phyloP scores from a whole-genome alignment of 2,329 filamentous ascomycete species.

The Colletotrichum gigasporum region DNA sequence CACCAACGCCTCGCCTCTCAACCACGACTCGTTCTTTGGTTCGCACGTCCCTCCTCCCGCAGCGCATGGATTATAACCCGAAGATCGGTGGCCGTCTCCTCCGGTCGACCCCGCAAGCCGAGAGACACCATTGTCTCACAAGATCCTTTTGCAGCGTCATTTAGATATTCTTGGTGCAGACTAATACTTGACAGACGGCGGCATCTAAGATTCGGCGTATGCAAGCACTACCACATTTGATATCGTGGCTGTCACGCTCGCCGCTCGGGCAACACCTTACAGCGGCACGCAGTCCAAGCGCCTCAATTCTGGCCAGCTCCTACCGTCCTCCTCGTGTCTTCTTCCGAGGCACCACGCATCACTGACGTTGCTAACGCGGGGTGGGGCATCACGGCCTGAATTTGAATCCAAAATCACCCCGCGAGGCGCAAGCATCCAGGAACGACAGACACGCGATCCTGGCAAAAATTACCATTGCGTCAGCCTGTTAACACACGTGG shows the following conservation, averaged over 20 bases:
- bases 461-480: neutral
- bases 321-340: neutral
- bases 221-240: neutral
- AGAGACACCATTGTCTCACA: conserved; percentile 6
- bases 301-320: neutral
- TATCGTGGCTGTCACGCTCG: neutral
- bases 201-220: neutral
- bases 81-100: neutral
- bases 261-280: neutral
- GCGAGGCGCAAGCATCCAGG: neutral
- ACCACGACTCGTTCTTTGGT: neutral
- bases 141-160: neutral
- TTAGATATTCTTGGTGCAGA: neutral
- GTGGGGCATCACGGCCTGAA: conserved; percentile 1
- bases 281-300: neutral
- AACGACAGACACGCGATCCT: neutral
- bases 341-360: neutral
- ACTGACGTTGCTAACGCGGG: neutral
- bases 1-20: conserved; percentile 3
- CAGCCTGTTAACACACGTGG: neutral
- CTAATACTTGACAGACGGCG: neutral
- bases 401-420: conserved; percentile 1
- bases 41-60: conserved; percentile 10
- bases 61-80: neutral
- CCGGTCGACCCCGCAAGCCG: neutral